Base-by-base conservation (phyloP, 1,139 yeast species). In the Candida smagusa region DNA sequence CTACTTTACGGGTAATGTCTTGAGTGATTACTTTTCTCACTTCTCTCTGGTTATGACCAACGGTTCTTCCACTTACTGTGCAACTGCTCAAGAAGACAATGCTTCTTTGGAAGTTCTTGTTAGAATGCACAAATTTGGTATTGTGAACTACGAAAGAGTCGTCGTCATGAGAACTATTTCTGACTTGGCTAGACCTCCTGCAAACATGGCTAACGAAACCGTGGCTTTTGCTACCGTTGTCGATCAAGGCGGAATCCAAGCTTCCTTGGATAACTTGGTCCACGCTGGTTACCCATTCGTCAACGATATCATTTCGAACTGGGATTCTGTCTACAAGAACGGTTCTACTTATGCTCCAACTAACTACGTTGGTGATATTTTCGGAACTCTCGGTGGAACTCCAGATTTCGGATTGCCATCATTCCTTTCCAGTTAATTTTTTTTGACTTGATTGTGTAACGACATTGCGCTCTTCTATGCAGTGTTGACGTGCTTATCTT, bases 21-120 rank as follows among this genome's bases (percentile, higher is more conserved):
- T 80, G 48, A 73, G 70, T 45, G 74, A 76, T 49, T 65, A 77
- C 48, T 77, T 78, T 53, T 54, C 68, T 24, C 65, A 67, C 53
- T 74, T 64, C 52, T 69, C 82, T 25, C 45, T 52, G 22, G 52
- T 78, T 46, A 58, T 79, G 56, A 74, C 84, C 44, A 81, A 81
- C 50, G 80, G 79, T 34, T 68, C 82, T 33, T 83, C 79, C 19
- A 62, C 60, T 23, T 81, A 79, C 63, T 77, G 84, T 57, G 56
- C 81, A 25, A 76, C 84, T 34, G 84, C 83, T 38, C 84, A 79
- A 58, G 87, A 81, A 58, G 86, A 81, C 54, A 77, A 79, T 52
- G 86, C 86, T 25, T 68, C 82, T 9, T 70, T 80, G 50, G 84
- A 80, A 55, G 78, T 80, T 3, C 59, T 80, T 42, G 53, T 76